Base-by-base conservation (phyloP, 1,284 basidiomycete species). In the Retiboletus flavoniger region DNA sequence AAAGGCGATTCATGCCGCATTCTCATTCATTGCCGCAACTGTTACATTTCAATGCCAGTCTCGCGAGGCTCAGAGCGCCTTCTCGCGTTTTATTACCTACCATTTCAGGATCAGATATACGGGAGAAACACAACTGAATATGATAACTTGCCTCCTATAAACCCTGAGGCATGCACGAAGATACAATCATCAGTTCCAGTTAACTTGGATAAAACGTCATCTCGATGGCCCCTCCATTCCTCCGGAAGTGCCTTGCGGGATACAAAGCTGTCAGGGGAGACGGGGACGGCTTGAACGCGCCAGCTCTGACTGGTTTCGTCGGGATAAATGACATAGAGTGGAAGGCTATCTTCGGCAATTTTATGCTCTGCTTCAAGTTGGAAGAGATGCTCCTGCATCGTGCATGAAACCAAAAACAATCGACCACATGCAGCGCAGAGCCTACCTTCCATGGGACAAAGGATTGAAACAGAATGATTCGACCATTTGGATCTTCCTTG, bases 111-210 rank as follows among this genome's bases (percentile, higher is more conserved):
- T 66, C 28, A 69, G 51, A 43, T 44, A 35, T 26, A 16, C 43
- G 44, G 45, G 35, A 57, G 36, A 51, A 28, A 42, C 11, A 44
- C 17, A 44, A 26, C 42, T 16, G 16, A 32, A 28, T 9, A 54
- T 24, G 14, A 38, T 19, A 19, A 74, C 86, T 65, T 59, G 84
- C 93, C 94, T 64, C 95, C 97, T 65, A 95, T 98, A 70, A 99
- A 99, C 3, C 96, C 96, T 55, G 88, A 90, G 1, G 94, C 92
- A 74, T 99, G 96, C 28, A 95, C 87, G 69, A 99, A 99, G 53
- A 98, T 84, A 51, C 94, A 84, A 2, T 87, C 93, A 0, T 84
- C 81, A 58, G 98, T 86, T 2, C 93, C 93, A 11, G 84, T 85
- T 13, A 85, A 73, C 60, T 85, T 75, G 45, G 85, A 88, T 42